Evolutionary conservation across 2,329 filamentous ascomycete species (phyloP).

Genomic region (Trichoderma koningiopsis): DNA sequence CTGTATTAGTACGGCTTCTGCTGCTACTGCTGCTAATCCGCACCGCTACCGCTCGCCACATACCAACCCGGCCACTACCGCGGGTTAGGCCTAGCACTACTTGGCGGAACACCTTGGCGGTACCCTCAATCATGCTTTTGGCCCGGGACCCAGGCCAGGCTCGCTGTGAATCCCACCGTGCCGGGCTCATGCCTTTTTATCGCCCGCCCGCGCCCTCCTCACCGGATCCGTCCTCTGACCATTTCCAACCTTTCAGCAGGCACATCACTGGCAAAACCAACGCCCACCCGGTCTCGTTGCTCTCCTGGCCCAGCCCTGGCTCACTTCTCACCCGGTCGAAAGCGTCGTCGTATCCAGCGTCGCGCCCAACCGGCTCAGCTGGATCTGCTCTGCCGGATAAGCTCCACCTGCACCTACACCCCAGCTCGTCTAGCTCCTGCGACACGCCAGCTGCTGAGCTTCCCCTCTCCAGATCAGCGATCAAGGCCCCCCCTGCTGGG

Average conservation of each 20-base stretch:
- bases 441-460: neutral
- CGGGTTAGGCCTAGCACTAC: neutral
- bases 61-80: neutral
- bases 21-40: too few species aligned
- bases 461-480: slow-evolving; percentile 6
- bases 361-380: neutral
- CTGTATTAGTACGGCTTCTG: neutral
- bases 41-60: too few species aligned
- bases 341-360: neutral
- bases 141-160: neutral
- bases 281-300: neutral
- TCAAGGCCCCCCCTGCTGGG: slow-evolving; percentile 1
- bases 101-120: neutral
- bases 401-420: slow-evolving; percentile 2
- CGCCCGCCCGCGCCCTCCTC: neutral
- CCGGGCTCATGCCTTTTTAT: neutral
- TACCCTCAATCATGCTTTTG: neutral
- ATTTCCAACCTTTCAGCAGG: neutral
- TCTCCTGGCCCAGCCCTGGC: neutral
- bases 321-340: too few species aligned
- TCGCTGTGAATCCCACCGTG: slow-evolving; percentile 9
- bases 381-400: neutral
- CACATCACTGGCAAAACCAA: neutral
- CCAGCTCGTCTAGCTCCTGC: neutral
- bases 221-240: neutral